These are phyloP conservation scores for Stephanocyclus meneghinianus DNA, from an alignment of 352 stramenopile species.

Conservation along the genomic window DNA sequence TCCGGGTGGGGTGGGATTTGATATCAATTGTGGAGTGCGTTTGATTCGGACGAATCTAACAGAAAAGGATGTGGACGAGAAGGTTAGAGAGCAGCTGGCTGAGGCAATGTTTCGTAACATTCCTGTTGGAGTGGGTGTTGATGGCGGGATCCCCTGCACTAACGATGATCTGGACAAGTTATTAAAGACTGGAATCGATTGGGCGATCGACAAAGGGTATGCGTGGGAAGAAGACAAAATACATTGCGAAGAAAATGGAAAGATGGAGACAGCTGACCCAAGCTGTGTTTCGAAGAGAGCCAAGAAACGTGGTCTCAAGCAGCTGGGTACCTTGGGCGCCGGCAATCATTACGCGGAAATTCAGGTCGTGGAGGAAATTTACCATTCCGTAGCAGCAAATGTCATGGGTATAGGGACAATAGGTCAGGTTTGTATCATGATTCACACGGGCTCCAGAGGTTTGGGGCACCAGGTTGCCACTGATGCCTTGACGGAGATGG, in stretches of 20 bases:
- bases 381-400: constrained; percentile 76
- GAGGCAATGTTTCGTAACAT: constrained; percentile 87
- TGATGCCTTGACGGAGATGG: constrained; percentile 84
- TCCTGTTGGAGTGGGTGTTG: constrained; percentile 84
- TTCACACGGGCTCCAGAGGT: constrained; percentile 83
- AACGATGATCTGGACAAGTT: constrained; percentile 79
- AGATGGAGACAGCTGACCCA: constrained; percentile 85
- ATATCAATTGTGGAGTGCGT: constrained; percentile 86
- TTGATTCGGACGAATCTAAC: constrained; percentile 85
- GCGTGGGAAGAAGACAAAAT: constrained; percentile 81
- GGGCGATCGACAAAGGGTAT: constrained; percentile 85
- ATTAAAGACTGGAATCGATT: constrained; percentile 86
- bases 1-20: constrained; percentile 83
- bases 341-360: constrained; percentile 89
- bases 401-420: constrained; percentile 83
- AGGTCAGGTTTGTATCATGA: constrained; percentile 84
- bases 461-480: constrained; percentile 88
- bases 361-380: constrained; percentile 87
- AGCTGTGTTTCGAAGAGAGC: constrained; percentile 78
- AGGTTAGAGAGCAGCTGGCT: constrained; percentile 70
- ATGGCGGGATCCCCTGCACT: constrained; percentile 82
- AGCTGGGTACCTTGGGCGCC: constrained; percentile 86
- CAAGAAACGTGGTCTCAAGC: constrained; percentile 84
- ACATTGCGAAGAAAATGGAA: constrained; percentile 85
- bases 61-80: constrained; percentile 76